A percentile compares a stretch with the other conserved stretches of the same genome.
These are phyloP conservation scores for Huiozyma sinensis DNA, from an alignment of 805 yeast species.

Conservation along the genomic window DNA sequence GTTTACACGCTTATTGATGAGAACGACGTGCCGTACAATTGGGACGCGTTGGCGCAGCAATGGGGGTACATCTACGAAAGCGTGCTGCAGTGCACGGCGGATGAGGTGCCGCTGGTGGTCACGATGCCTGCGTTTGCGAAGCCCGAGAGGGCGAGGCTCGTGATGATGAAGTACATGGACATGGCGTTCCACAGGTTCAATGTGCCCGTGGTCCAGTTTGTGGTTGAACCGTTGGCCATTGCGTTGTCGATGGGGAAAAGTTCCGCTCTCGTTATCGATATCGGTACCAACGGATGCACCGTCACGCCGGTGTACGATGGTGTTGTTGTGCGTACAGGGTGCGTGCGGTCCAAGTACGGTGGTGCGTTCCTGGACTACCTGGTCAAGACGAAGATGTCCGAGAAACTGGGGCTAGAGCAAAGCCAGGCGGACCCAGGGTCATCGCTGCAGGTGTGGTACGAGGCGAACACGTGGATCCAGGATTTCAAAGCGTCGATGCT, in stretches of 20 bases:
- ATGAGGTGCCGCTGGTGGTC: constrained; percentile 55
- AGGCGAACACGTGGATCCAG: constrained; percentile 22
- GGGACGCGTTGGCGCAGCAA: constrained; percentile 55
- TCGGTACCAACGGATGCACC: constrained; percentile 59
- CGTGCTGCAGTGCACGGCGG: constrained; percentile 38
- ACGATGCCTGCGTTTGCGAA: constrained; percentile 24
- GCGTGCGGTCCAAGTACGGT: constrained; percentile 59
- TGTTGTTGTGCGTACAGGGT: constrained; percentile 52
- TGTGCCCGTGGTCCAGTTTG: constrained; percentile 67
- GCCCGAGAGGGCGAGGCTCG: constrained; percentile 15
- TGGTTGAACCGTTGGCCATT: constrained; percentile 68
- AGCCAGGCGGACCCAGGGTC: too few relatives aligned
- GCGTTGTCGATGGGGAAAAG: constrained; percentile 70
- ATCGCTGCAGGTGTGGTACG: constrained; percentile 17
- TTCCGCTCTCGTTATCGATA: constrained; percentile 69
- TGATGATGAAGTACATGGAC: constrained; percentile 54
- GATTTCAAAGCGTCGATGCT: constrained; percentile 24
- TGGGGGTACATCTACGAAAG: constrained; percentile 57
- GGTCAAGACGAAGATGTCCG: constrained; percentile 37
- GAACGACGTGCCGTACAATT: constrained; percentile 53
- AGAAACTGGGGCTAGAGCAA: constrained; percentile 4
- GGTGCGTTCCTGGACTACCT: constrained; percentile 76
- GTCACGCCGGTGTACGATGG: constrained; percentile 78
- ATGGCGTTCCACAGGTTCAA: constrained; percentile 63
- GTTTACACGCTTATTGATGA: constrained; percentile 44